Base-by-base conservation (phyloP, 495 filamentous ascomycete genomes). In the Penicillium taxi region DNA sequence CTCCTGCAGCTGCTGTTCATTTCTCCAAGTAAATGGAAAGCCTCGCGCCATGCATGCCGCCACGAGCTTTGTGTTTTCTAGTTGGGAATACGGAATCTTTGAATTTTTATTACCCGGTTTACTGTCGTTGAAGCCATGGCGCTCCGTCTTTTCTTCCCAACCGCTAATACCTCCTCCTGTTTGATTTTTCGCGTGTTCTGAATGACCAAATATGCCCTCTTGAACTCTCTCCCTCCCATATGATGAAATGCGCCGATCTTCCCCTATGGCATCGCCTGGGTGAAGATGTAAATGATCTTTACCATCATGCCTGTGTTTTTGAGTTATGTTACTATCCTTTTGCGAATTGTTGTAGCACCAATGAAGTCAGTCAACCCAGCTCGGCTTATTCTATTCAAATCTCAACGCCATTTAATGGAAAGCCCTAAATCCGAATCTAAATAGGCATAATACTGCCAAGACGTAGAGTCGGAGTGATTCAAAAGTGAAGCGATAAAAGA, bases 221-320 rank as follows among this genome's bases (percentile, higher is more conserved):
- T 55, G 36, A 41, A 39, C 47, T 56, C 47, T 55, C 42, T 45
- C 26, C 25, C 18, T 22, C 6, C 26, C 26, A 2, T 47, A 52
- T 46, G 47, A 61, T 43, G 56, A 53, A 45, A 53, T 53, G 47
- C 56, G 55, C 42, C 39, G 35, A 38, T n/a, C 14, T 19, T 19
- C 38, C 32, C 11, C 18, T 13, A 8, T 14, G 13, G 15, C 11
- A 9, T 18, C 26, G 5, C 11, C 5, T 47, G 50, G 41, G 53
- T 47, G 56, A 60, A 63, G 56, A 65, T 68, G 64, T 66, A 68
- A 61, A 66, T 66, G 64, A 68, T 65, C 61, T 53, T 62, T 51
- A 50, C 47, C 50, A 54, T 52, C 24, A 58, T 60, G 54, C 35
- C 48, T n/a, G n/a, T n/a, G 53, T 63, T 55, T 61, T 63, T 49